Evolutionary conservation across 2,329 filamentous ascomycete species (phyloP), one percentile per base, ranked within the genome.

Genomic region (Hansfordia pulvinata): DNA sequence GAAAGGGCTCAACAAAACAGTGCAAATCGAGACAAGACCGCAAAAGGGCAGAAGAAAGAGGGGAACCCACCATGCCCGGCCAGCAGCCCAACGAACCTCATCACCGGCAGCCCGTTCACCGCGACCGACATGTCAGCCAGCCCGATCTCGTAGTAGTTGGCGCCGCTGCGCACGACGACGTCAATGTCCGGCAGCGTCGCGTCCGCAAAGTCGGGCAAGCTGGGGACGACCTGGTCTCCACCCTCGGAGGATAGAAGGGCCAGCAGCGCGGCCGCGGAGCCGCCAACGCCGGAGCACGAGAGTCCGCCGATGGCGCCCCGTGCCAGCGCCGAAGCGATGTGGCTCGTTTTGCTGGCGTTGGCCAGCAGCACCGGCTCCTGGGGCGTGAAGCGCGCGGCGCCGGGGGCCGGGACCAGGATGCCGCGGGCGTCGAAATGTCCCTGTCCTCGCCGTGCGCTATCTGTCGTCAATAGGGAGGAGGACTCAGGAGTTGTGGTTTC

Each of bases 81-180:
- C 7, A 21, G n/a, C 20, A 21, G 20, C 20, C 20, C 20, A 12
- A 21, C 13, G 20, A 21, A 21, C 20, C 20, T 21, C n/a, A n/a
- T 12, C 7, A 21, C 6, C 20, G 20, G 20, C n/a, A 21, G 6
- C 7, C 20, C 20, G 20, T 21, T 21, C 10, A 21, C n/a, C n/a
- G 10, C 13, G 7, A 12, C 20, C 20, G 20, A 21, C 7, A 21
- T 7, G 20, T 11, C 13, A 10, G n/a, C 13, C 7, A 21, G 20
- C 6, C n/a, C 13, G 10, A 21, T 12, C 20, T 21, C 20, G n/a
- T 21, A 21, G 7, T 6, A 6, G n/a, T 21, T 21, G 20, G 6
- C 20, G 7, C 13, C 20, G 20, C 20, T 21, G 20, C 20, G 6
- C 10, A 21, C 20, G 10, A 21, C 20, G 7, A 21, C n/a, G 6